Evolutionary conservation across 1,139 yeast species (phyloP).

Genomic region (Zygotorulaspora mrakii): DNA sequence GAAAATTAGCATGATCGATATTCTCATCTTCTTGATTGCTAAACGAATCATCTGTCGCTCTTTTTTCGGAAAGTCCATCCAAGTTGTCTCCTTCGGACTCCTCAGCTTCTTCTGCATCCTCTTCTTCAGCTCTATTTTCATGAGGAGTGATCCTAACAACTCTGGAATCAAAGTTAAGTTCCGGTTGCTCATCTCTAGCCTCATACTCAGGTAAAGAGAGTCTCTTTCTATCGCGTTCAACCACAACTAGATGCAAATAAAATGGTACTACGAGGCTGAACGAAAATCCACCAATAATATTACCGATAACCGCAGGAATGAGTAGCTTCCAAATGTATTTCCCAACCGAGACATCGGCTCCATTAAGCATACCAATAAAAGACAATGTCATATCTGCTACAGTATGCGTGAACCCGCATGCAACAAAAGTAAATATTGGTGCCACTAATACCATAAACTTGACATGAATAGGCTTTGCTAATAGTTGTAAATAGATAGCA

Average conservation of each 20-base stretch:
- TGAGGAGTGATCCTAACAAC: conserved; percentile 50
- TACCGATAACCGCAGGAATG: conserved; percentile 66
- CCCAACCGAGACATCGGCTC: conserved; percentile 59
- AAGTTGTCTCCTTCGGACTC: conserved; percentile 3
- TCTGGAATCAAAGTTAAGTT: conserved; percentile 68
- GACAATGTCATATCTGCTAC: conserved; percentile 77
- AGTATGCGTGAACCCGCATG: conserved; percentile 71
- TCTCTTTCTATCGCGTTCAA: conserved; percentile 59
- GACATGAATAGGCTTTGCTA: conserved; percentile 80
- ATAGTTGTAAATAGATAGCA: conserved; percentile 69
- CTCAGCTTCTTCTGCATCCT: conserved; percentile 15
- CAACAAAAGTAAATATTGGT: conserved; percentile 70
- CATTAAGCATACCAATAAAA: conserved; percentile 62
- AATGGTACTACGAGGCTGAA: conserved; percentile 63
- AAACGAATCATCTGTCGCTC: conserved; percentile 10
- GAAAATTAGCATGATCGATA: background rate
- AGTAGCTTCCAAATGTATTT: conserved; percentile 67
- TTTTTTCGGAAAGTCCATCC: conserved; percentile 12
- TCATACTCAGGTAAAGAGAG: conserved; percentile 64
- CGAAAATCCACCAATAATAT: conserved; percentile 64
- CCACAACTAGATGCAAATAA: conserved; percentile 65
- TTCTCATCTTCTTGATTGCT: background rate
- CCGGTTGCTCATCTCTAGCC: conserved; percentile 75
- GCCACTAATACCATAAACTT: conserved; percentile 59
- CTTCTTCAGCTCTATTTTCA: conserved; percentile 17